These are phyloP conservation scores for Leishmania martiniquensis DNA, from an alignment of 208 protist genomes.

Conservation along the genomic window DNA sequence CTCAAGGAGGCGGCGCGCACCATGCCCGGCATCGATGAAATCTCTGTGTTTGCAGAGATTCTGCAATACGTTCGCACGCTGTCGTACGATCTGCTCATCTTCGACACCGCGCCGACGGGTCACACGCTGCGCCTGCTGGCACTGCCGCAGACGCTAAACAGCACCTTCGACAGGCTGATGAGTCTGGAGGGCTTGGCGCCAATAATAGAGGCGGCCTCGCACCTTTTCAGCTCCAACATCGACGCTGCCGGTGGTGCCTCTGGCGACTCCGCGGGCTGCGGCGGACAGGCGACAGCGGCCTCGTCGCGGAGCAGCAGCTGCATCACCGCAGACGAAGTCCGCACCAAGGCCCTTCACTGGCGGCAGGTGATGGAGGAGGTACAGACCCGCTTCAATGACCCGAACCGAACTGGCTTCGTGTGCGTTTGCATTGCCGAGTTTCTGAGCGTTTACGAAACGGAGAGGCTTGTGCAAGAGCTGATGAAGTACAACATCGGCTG, in stretches of 20 bases:
- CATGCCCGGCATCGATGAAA: constrained; percentile 98
- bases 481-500: constrained; percentile 96
- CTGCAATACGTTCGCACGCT: constrained; percentile 89
- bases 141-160: constrained; percentile 82
- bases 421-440: constrained; percentile 99
- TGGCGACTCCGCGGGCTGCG: neutral
- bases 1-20: constrained; percentile 58
- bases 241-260: neutral
- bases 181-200: constrained; percentile 49
- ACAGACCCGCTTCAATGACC: constrained; percentile 66
- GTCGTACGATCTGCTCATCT: constrained; percentile 97
- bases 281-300: neutral
- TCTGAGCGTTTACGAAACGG: constrained; percentile 99
- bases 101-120: constrained; percentile 99
- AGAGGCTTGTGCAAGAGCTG: constrained; percentile 98
- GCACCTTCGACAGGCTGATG: constrained; percentile 52
- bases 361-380: constrained; percentile 46
- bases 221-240: constrained; percentile 21
- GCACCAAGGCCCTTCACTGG: constrained; percentile 37
- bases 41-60: constrained; percentile 97
- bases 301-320: neutral
- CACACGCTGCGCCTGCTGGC: constrained; percentile 97
- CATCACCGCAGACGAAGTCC: constrained; percentile 26
- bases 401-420: constrained; percentile 96
- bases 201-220: constrained; percentile 44